phyloP scores from a whole-genome alignment of 176 grass and related monocot species.

The Phragmites australis region DNA sequence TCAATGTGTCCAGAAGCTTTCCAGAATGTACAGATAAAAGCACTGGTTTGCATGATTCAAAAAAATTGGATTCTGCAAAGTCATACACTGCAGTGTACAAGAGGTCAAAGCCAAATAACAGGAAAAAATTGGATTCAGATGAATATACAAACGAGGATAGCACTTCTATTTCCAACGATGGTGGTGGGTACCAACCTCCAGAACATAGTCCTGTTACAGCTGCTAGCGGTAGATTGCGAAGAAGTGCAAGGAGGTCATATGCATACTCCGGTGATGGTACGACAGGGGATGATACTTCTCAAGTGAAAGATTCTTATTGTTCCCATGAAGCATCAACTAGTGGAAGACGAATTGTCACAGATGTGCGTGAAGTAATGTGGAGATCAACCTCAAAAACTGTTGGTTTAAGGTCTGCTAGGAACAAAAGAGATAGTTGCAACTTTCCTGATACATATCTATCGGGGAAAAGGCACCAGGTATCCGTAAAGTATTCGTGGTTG shows the following conservation, averaged over 20 bases:
- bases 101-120: conserved; percentile 65
- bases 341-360: conserved; percentile 51
- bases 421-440: conserved; percentile 63
- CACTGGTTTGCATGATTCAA: conserved; percentile 39
- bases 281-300: conserved; percentile 34
- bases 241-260: conserved; percentile 49
- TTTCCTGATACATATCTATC: conserved; percentile 51
- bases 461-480: conserved; percentile 53
- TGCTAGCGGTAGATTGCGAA: conserved; percentile 52
- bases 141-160: conserved; percentile 59
- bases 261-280: conserved; percentile 36
- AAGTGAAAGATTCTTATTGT: conserved; percentile 55
- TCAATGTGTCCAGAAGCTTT: conserved; percentile 43
- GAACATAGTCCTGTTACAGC: conserved; percentile 50
- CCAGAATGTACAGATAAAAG: conserved; percentile 37
- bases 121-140: conserved; percentile 58
- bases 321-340: conserved; percentile 73
- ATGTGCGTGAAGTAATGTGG: conserved; percentile 50
- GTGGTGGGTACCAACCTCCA: conserved; percentile 56
- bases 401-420: conserved; percentile 83
- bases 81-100: conserved; percentile 64
- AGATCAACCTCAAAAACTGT: conserved; percentile 55
- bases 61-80: conserved; percentile 55
- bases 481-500: conserved; percentile 77
- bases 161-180: conserved; percentile 64